phyloP scores from a whole-genome alignment of 108 stramenopile genomes.

The Cyclotella sp. region DNA sequence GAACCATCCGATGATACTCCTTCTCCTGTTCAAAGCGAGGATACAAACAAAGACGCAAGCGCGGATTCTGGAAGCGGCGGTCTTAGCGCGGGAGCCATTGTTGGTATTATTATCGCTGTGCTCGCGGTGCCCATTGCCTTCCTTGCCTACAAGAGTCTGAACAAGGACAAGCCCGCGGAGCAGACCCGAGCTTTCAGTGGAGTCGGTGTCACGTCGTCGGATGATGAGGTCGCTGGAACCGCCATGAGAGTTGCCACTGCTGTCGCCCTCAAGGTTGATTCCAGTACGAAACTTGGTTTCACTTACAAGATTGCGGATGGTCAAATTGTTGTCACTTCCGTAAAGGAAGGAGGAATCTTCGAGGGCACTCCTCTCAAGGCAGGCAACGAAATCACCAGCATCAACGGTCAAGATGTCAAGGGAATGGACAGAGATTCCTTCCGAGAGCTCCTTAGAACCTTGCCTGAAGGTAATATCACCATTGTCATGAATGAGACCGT shows the following conservation, averaged over 20 bases:
- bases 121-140: not conserved
- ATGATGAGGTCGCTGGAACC: slow-evolving; percentile 6
- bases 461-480: slow-evolving; percentile 6
- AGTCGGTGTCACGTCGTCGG: not conserved
- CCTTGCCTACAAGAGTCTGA: not conserved
- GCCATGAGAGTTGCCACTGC: not conserved
- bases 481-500: slow-evolving; percentile 8
- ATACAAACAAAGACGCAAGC: not conserved
- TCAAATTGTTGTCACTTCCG: not conserved
- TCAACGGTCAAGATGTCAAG: slow-evolving; percentile 4
- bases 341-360: slow-evolving; percentile 12
- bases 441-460: not conserved
- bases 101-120: slow-evolving; percentile 1
- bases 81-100: slow-evolving; percentile 6
- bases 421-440: not conserved
- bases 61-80: not conserved
- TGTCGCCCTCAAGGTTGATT: not conserved
- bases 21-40: not conserved
- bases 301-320: not conserved
- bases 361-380: not conserved
- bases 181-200: not conserved
- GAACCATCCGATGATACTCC: not conserved
- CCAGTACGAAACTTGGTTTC: slow-evolving; percentile 1
- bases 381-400: slow-evolving; percentile 13
- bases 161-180: not conserved